These are phyloP conservation scores for Dendrobium catenatum DNA, from an alignment of 106 monocot species.

Conservation along the genomic window DNA sequence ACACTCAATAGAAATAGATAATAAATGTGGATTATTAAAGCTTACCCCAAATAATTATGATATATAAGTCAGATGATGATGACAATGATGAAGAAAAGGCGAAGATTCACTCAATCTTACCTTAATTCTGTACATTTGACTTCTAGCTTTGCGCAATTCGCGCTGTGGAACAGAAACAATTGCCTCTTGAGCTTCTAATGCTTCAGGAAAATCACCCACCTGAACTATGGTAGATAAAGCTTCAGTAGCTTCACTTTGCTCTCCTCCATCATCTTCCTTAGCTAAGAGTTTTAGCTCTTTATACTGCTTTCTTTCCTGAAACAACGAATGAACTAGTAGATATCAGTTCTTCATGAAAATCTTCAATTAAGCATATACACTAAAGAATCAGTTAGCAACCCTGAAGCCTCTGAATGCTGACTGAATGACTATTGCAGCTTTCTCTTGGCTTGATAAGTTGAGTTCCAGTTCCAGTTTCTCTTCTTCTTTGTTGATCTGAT, in stretches of 20 bases:
- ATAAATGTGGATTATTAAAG: neutral
- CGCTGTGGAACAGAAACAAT: constrained; percentile 15
- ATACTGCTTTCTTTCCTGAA: constrained; percentile 33
- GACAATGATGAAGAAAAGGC: neutral
- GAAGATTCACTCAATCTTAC: constrained; percentile 10
- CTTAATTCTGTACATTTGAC: constrained; percentile 38
- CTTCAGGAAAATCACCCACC: constrained; percentile 37
- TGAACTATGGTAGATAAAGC: constrained; percentile 55
- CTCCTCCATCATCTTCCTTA: neutral
- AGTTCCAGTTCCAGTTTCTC: neutral
- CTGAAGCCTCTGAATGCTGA: constrained; percentile 56
- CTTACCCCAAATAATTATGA: neutral
- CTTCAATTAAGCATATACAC: neutral
- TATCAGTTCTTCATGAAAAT: neutral
- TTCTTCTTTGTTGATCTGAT: constrained; percentile 4
- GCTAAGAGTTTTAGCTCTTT: constrained; percentile 13
- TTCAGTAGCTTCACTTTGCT: constrained; percentile 19
- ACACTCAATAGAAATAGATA: neutral
- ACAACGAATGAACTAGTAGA: neutral
- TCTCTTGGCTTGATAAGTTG: constrained; percentile 15
- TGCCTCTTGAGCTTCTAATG: constrained; percentile 24
- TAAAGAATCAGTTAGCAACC: constrained; percentile 21
- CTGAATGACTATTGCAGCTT: constrained; percentile 57
- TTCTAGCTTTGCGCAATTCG: constrained; percentile 22
- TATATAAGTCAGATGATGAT: neutral